These are phyloP conservation scores for Talaromyces sp. DNA, from an alignment of 2,329 filamentous ascomycete genomes.

Conservation along the genomic window DNA sequence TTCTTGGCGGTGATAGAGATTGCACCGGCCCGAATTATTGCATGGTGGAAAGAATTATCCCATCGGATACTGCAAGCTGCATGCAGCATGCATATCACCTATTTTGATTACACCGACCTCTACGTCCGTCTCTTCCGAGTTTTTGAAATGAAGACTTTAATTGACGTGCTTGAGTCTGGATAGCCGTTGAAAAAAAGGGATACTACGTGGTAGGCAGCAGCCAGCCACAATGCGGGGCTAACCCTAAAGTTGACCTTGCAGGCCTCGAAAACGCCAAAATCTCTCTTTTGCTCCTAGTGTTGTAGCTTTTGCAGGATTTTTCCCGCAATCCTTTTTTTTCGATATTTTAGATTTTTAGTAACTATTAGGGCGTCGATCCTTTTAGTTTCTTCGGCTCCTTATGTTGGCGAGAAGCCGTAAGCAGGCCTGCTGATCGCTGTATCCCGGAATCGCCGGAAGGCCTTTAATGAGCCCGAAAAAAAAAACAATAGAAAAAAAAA, in stretches of 20 bases:
- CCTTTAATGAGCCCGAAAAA: not conserved
- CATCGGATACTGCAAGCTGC: not conserved
- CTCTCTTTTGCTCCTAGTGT: not conserved
- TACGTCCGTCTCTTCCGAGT: not conserved
- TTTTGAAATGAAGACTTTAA: not conserved
- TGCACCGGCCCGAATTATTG: not conserved
- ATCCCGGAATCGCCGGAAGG: not conserved
- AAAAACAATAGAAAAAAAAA: not conserved
- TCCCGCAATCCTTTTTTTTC: not conserved
- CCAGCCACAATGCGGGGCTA: not conserved
- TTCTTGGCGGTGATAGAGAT: not conserved
- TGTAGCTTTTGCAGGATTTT: not conserved
- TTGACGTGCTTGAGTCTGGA: not conserved
- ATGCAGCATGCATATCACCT: not conserved
- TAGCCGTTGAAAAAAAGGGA: not conserved
- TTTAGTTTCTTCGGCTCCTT: not conserved
- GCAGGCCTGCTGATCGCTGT: not conserved
- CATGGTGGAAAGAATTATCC: not conserved
- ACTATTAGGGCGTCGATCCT: not conserved
- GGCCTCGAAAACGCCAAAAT: not conserved
- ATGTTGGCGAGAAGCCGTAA: too few relatives aligned
- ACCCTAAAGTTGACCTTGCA: not conserved
- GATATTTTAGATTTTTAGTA: not conserved
- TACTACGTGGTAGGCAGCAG: too few relatives aligned
- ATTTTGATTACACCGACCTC: too few relatives aligned